Conservation (phyloP, 345 rosid genomes). For the Hevea brasiliensis region DNA sequence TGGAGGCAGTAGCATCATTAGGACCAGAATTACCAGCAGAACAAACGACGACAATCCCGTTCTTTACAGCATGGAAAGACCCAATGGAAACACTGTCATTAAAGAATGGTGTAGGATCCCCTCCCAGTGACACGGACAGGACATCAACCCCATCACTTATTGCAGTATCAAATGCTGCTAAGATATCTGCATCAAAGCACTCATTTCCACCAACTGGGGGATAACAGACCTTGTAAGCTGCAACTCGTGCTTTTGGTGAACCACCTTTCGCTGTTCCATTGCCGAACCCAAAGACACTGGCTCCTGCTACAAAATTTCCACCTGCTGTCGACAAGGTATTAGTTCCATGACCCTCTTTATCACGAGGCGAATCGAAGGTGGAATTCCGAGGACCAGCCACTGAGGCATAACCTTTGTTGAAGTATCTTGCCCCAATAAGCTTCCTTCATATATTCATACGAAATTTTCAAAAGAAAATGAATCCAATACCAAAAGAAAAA, state of each 20-base stretch:
- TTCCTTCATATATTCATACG: conserved; percentile 24
- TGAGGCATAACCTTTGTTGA: conserved; percentile 29
- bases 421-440: conserved; percentile 34
- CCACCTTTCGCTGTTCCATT: conserved; percentile 31
- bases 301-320: conserved; percentile 21
- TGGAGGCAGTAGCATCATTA: conserved; percentile 52
- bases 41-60: conserved; percentile 26
- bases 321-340: conserved; percentile 29
- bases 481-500: too few relatives aligned
- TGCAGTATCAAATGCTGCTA: conserved; percentile 29
- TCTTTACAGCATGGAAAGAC: conserved; percentile 28
- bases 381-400: conserved; percentile 24
- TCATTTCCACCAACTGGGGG: conserved; percentile 18
- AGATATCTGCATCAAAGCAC: conserved; percentile 28
- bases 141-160: conserved; percentile 28
- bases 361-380: conserved; percentile 18
- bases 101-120: conserved; percentile 8
- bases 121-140: conserved; percentile 23
- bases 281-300: conserved; percentile 22
- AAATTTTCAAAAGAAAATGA: too few relatives aligned
- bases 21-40: conserved; percentile 80
- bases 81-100: conserved; percentile 26
- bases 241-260: conserved; percentile 24
- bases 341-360: conserved; percentile 28
- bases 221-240: conserved; percentile 26